phyloP scores from a whole-genome alignment of 164 flowering plant genomes.

The Chimonanthus praecox region DNA sequence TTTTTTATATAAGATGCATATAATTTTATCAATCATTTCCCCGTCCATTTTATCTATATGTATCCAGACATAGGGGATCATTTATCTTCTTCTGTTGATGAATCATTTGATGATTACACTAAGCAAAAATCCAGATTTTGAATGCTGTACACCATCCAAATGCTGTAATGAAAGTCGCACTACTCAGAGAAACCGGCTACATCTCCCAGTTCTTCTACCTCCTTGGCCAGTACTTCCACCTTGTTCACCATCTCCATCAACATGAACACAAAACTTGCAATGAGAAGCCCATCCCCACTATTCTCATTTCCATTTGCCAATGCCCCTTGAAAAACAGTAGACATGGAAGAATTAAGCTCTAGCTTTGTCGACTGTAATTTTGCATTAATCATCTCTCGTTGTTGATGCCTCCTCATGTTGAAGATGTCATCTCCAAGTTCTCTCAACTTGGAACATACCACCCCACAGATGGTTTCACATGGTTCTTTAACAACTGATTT shows the following conservation, averaged over 20 bases:
- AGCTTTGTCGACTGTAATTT: conserved; percentile 2
- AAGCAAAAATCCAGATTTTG: no score
- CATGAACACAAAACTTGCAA: conserved; percentile 9
- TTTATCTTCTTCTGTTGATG: no score
- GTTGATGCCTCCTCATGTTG: neutral
- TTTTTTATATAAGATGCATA: no score
- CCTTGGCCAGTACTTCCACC: conserved; percentile 43
- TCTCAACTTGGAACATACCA: neutral
- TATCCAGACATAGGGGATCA: no score
- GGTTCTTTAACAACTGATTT: conserved; percentile 5
- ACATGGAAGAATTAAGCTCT: neutral
- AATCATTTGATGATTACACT: no score
- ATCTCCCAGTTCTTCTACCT: conserved; percentile 59
- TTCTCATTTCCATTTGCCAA: neutral
- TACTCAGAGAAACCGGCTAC: conserved; percentile 30
- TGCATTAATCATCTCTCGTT: neutral
- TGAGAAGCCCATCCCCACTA: neutral
- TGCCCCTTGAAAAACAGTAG: neutral
- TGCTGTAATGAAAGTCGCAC: neutral
- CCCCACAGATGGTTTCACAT: conserved; percentile 2
- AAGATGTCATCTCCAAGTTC: conserved; percentile 1
- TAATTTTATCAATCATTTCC: no score
- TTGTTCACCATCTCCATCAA: conserved; percentile 45
- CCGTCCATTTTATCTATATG: no score
- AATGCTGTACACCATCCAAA: neutral